These are phyloP conservation scores for Beauveria sp. DNA, from an alignment of 2,329 filamentous ascomycete species.

Conservation along the genomic window DNA sequence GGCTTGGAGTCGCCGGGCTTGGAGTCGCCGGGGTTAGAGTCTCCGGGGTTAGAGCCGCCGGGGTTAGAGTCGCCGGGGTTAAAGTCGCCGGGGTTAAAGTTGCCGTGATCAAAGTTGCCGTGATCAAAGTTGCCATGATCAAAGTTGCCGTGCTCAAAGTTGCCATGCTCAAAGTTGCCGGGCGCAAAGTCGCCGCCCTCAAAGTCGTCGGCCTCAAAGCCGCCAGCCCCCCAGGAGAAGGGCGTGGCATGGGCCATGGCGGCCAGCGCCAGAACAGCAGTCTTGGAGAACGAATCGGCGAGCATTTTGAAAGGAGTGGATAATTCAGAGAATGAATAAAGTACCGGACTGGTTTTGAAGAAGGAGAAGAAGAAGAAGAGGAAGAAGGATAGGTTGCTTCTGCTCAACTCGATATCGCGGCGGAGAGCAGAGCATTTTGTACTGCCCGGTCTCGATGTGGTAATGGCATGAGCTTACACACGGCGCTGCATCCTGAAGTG, in stretches of 20 bases:
- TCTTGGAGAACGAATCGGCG: background rate
- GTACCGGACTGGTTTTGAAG: background rate
- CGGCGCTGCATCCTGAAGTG: background rate
- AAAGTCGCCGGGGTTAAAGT: too few species aligned
- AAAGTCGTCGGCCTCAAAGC: background rate
- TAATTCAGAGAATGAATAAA: background rate
- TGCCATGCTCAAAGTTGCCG: too few species aligned
- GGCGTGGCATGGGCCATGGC: background rate
- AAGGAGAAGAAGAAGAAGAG: too few species aligned
- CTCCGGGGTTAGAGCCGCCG: too few species aligned
- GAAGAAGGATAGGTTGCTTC: background rate
- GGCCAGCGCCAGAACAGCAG: constrained; percentile 4
- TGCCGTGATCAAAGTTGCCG: too few species aligned
- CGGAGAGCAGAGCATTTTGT: background rate
- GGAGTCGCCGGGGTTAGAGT: too few species aligned
- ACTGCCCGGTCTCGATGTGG: background rate
- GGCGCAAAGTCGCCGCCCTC: too few species aligned
- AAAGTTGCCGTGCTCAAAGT: too few species aligned
- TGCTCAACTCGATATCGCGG: too few species aligned
- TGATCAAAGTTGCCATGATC: too few species aligned
- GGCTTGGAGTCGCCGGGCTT: too few species aligned
- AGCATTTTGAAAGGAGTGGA: background rate
- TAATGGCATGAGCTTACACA: background rate
- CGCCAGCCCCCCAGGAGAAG: background rate
- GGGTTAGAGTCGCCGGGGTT: too few species aligned